Base-by-base conservation (phyloP, 306 rosid species). In the Vigna trinervia region DNA sequence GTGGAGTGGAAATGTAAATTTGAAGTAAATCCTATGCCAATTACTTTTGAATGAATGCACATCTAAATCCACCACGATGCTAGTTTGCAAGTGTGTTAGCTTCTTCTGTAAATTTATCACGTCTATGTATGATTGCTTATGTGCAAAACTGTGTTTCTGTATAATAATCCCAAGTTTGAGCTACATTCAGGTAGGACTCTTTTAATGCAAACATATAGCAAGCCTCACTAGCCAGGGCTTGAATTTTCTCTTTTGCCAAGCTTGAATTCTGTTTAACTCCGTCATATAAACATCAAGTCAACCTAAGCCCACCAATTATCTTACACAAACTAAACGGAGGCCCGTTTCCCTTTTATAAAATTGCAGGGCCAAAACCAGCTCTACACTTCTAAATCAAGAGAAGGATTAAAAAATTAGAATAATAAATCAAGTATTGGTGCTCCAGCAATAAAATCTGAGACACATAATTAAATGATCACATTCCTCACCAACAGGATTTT, bases 401-500 rank as follows among this genome's bases (percentile, higher is more conserved):
- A 45, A 62, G 28, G 51, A 52, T 64, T 28, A 17, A n/a, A 32
- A 67, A 41, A 41, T 2, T 59, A 7, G 59, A 41, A 60, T 13
- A 36, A 47, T 34, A 59, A 74, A 71, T 50, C 38, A 30, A 17
- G 65, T 70, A 48, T 48, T 47, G 36, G 78, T 50, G 54, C 66
- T 20, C 66, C 65, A 60, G 63, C 65, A 78, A 47, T 57, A 36
- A 78, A 75, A 77, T 73, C 56, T 43, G 38, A 73, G 67, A 65
- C 75, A 71, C 75, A 71, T 75, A 65, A 73, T 65, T 57, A 46
- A 72, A 77, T 77, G 79, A 57, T 82, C 53, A 57, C 38, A 50
- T 64, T 75, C 69, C 76, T 73, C 59, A 47, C 85, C 79, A 65
- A 73, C 43, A 47, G 51, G 70, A 72, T 64, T 82, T 73, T 57